Evolutionary conservation across 164 flowering plant genomes (phyloP).

Genomic region (Cinnamomum micranthum): DNA sequence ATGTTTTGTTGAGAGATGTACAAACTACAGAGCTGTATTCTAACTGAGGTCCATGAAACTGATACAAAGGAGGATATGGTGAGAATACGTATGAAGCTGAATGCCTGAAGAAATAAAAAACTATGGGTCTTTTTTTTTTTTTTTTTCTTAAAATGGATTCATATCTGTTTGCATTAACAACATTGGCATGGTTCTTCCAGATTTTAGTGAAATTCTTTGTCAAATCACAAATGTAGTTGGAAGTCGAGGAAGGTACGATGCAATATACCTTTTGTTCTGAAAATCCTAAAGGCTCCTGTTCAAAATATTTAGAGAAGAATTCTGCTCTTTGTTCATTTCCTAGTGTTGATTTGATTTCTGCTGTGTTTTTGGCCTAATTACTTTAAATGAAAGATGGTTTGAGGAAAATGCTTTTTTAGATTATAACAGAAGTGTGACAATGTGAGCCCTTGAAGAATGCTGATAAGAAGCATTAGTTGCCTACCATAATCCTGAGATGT

Average conservation of each 20-base stretch:
- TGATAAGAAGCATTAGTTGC: neutral
- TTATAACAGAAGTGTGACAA: neutral
- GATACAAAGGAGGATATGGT: conserved; percentile 2
- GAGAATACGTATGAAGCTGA: conserved; percentile 17
- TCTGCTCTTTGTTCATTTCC: neutral
- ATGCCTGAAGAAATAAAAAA: conserved; percentile 13
- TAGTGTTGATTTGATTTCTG: neutral
- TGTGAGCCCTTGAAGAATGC: neutral
- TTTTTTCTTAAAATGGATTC: conserved; percentile 11
- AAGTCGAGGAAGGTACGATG: neutral
- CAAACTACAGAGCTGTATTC: conserved; percentile 28
- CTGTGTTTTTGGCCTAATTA: neutral
- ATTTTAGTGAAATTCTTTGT: conserved; percentile 15
- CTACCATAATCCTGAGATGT: neutral
- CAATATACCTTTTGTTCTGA: neutral
- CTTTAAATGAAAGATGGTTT: neutral
- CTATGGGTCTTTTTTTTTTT: conserved; percentile 9
- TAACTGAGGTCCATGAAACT: conserved; percentile 19
- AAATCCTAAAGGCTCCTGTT: neutral
- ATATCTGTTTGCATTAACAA: conserved; percentile 11
- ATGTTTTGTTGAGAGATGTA: conserved; percentile 19
- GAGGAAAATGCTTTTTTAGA: neutral
- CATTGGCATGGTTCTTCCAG: conserved; percentile 7
- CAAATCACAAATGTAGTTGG: neutral
- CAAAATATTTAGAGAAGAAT: neutral